phyloP scores from a whole-genome alignment of 148 eudicot species.

The Euryodendron excelsum region DNA sequence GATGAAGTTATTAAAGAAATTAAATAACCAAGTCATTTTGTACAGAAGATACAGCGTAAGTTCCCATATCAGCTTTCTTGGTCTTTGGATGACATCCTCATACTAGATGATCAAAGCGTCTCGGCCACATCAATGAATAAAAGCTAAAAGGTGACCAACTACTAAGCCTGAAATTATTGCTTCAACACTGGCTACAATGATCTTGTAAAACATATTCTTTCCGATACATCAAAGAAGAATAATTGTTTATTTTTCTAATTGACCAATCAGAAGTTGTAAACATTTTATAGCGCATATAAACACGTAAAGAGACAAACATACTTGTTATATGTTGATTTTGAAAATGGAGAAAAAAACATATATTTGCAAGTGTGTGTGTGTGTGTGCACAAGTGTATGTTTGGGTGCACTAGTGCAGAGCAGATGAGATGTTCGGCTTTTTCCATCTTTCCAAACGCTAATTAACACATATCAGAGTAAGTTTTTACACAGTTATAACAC shows the following conservation, averaged over 20 bases:
- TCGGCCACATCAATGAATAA: background rate
- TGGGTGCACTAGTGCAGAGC: background rate
- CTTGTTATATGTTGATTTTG: background rate
- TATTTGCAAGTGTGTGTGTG: background rate
- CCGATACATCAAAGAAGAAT: background rate
- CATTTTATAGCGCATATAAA: background rate
- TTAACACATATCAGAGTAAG: background rate
- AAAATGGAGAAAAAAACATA: background rate
- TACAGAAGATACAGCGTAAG: constrained; percentile 3
- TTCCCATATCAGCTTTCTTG: background rate
- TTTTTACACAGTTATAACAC: background rate
- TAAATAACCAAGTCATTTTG: background rate
- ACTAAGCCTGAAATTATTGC: background rate
- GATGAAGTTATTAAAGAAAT: background rate
- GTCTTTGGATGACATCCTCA: constrained; percentile 4
- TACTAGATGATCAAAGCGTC: background rate
- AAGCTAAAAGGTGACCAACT: constrained; percentile 5
- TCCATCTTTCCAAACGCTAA: background rate
- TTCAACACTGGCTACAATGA: constrained; percentile 5
- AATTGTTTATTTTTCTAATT: background rate
- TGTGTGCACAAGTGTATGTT: background rate
- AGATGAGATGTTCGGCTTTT: background rate
- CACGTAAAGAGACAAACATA: background rate
- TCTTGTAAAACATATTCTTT: background rate
- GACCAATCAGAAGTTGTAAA: constrained; percentile 3